Evolutionary conservation across 2,329 filamentous ascomycete species (phyloP), one percentile per base, ranked within the genome.

Genomic region (Stagonosporopsis cucurbitacearum): DNA sequence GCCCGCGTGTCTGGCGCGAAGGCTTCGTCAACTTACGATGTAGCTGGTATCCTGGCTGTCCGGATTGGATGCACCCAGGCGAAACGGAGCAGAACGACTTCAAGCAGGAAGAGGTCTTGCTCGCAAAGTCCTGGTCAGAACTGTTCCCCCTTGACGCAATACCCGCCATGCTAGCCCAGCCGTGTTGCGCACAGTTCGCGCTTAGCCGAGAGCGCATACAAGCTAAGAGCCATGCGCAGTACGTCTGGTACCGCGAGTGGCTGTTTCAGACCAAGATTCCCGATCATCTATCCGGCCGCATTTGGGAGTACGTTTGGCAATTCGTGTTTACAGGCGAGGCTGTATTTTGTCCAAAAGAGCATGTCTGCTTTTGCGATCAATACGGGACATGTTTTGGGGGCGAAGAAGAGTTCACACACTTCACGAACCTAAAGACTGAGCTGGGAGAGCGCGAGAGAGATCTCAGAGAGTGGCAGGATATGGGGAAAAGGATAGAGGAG

Each of bases 251-350:
- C 63, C 80, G 85, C 23, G 82, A 86, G 63, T 88, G 86, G 86
- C 72, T 88, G 2, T 75, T 86, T 25, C 77, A 78, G n/a, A 87
- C 85, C 0, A 75, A 81, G 19, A 67, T 87, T 26, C 76, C 74
- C 20, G 84, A 87, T 64, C 80, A 79, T 37, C 75, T 87, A 19
- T 82, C 81, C 12, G 85, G 85, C 2, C 79, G 86, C 2, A 78
- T 87, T 15, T 87, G 84, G 77, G 86, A 88, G 68, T 87, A 88
- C 65, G 72, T 86, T 1, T 88, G 86, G 86, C 84, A 87, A 56
- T 84, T 81, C 55, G 78, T 88, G 13, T 88, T 87, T 67, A 83
- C 84, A 0, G 82, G 81, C 1, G 57, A 76, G 15, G 75, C 78
- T 5, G 69, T 80, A 9, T 76, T 78, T 48, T 85, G 83, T 62